Conservation (phyloP, 2,329 filamentous ascomycete genomes). For the Lachnum nothofagi region DNA sequence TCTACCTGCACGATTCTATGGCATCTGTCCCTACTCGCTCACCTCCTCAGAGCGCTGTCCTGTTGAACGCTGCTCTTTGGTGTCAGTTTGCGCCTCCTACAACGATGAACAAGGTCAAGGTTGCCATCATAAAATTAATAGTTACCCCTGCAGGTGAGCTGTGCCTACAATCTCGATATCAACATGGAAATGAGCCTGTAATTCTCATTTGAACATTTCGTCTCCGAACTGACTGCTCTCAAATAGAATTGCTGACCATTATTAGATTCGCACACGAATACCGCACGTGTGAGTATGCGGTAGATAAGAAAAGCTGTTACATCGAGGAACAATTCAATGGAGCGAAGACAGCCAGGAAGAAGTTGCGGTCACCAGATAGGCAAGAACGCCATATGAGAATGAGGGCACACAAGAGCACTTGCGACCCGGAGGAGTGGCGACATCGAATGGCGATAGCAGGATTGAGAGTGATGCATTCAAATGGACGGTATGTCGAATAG, state of each 20-base stretch:
- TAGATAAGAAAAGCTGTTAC: background rate
- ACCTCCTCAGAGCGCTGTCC: background rate
- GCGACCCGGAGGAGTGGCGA: conserved; percentile 1
- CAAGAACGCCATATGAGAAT: background rate
- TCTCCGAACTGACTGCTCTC: no score
- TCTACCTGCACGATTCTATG: conserved; percentile 9
- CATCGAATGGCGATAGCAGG: background rate
- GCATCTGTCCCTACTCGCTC: conserved; percentile 15
- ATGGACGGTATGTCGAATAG: background rate
- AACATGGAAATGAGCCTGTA: no score
- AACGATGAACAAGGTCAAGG: background rate
- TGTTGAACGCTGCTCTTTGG: conserved; percentile 5
- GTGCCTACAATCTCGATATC: no score
- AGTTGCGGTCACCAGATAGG: background rate
- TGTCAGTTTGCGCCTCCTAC: conserved; percentile 7
- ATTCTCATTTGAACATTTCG: no score
- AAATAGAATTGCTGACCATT: background rate
- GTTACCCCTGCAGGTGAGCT: no score
- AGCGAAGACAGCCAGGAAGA: no score
- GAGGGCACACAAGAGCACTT: background rate
- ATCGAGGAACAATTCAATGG: background rate
- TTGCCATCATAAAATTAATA: no score
- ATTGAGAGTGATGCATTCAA: conserved; percentile 3
- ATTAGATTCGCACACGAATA: conserved; percentile 1
- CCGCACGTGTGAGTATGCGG: conserved; percentile 6